Evolutionary conservation across 805 yeast genomes (phyloP), one percentile per base, ranked within the genome.

Genomic region (Torulaspora indica): DNA sequence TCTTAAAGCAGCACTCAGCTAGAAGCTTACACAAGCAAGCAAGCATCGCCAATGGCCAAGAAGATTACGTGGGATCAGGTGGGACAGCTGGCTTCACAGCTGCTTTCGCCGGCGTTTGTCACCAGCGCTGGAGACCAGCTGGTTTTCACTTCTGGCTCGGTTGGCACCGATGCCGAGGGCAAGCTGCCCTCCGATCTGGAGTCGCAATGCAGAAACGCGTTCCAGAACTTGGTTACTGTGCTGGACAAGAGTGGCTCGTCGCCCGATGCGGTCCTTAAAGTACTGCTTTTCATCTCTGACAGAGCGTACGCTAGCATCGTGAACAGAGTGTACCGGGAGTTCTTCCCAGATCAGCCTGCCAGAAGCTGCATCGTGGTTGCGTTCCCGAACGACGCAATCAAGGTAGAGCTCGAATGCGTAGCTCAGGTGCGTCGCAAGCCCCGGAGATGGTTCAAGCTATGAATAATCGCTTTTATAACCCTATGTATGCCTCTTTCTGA

Each of bases 361-460:
- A 70, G 82, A 66, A 70, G 75, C 37, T 74, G 79, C 56, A 66
- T 77, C 29, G 66, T 74, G 41, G 79, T 73, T 27, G 71, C 64
- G 6, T 77, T 77, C 64, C 78, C 78, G 55, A 71, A 75, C 56
- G 67, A 73, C 8, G 54, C 63, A n/a, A 49, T 77, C 42, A 70
- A 74, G 52, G 74, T 78, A 37, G 82, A 78, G 55, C 55, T 77
- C 43, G 81, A 77, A 54, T 71, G 73, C 40, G 63, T 76, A 55
- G 77, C 77, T 27, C 46, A 49, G 40, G 44, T 41, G 12, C 29
- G 30, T 9, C 28, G 40, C 9, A 25, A 34, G 13, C 29, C 32
- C 39, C 34, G 24, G 24, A 42, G 52, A 17, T 39, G 52, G 51
- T 38, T 48, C 40, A 46, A 51, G 38, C 36, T 48, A 37, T 48